Base-by-base conservation (phyloP, 768 basidiomycete genomes). In the Calocera viscosa region DNA sequence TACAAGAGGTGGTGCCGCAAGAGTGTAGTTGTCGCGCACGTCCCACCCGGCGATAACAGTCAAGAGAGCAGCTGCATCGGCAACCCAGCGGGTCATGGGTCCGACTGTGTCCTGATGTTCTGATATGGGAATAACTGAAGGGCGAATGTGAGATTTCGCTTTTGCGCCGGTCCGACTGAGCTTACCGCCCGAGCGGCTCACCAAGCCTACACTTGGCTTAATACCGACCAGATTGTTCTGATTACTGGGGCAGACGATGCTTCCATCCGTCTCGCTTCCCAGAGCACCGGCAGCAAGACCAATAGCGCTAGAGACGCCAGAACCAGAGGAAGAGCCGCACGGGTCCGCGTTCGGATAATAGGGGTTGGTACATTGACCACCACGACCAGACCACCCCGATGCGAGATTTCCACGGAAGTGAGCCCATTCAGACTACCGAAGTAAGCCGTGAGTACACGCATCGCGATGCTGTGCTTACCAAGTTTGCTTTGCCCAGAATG, bases 181-280 rank as follows among this genome's bases (percentile, higher is more conserved):
- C 73, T 47, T 67, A 82, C 85, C 84, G 73, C 84, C 85, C 17
- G 83, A 82, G 16, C 83, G 78, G 2, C 84, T 85, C 1, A 83
- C 84, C 35, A 84, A 73, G 0, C 85, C 85, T 10, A 86, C 79
- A 1, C 82, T 86, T 0, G 85, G 83, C 69, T 84, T 85, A 60
- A 86, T 82, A 0, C 84, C 85, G 2, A 78, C 84, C 3, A 85
- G 43, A 68, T 85, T 85, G 65, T 85, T 85, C 22, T 78, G 73
- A 69, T 77, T 78, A 0, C 81, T 73, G 26, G 83, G 85, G 68
- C 80, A 84, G 2, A 78, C 81, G 30, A 84, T 83, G 65, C 83
- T 83, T 7, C 84, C 82, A 67, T 82, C 80, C 0, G 83, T 83
- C 66, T 84, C 82, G 1, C 81, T 78, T 11, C 73, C 74, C 33